Evolutionary conservation across 176 grass and related monocot genomes (phyloP).

Genomic region (Avena insularis): DNA sequence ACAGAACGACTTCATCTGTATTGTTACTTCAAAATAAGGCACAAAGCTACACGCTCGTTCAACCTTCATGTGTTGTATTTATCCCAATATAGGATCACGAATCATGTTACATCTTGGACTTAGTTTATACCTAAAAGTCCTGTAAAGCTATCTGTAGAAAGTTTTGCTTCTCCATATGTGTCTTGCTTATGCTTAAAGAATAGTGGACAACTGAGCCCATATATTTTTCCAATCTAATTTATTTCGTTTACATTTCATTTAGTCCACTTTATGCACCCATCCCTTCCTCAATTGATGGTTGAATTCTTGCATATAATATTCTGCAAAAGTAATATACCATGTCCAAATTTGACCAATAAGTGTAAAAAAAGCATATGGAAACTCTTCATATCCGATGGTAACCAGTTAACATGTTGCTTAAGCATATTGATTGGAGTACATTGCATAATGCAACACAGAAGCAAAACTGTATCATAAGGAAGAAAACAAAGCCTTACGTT

Average conservation of each 20-base stretch:
- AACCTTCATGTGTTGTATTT: neutral
- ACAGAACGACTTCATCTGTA: neutral
- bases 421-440: slow-evolving; percentile 14
- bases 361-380: slow-evolving; percentile 16
- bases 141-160: slow-evolving; percentile 33
- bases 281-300: slow-evolving; percentile 12
- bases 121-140: neutral
- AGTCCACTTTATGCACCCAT: neutral
- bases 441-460: slow-evolving; percentile 14
- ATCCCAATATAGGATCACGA: slow-evolving; percentile 11
- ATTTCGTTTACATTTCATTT: neutral
- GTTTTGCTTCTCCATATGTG: neutral
- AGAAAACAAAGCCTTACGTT: slow-evolving; percentile 59
- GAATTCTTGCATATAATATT: neutral
- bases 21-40: slow-evolving; percentile 23
- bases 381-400: neutral
- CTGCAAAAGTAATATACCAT: neutral
- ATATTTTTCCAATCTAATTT: neutral
- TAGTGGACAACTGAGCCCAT: neutral
- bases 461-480: slow-evolving; percentile 7
- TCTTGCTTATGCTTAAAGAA: slow-evolving; percentile 3
- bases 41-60: neutral
- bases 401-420: neutral
- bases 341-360: slow-evolving; percentile 8
- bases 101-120: slow-evolving; percentile 5